These are phyloP conservation scores for Aspergillus quadricinctus DNA, from an alignment of 2,329 filamentous ascomycete species.

Conservation along the genomic window DNA sequence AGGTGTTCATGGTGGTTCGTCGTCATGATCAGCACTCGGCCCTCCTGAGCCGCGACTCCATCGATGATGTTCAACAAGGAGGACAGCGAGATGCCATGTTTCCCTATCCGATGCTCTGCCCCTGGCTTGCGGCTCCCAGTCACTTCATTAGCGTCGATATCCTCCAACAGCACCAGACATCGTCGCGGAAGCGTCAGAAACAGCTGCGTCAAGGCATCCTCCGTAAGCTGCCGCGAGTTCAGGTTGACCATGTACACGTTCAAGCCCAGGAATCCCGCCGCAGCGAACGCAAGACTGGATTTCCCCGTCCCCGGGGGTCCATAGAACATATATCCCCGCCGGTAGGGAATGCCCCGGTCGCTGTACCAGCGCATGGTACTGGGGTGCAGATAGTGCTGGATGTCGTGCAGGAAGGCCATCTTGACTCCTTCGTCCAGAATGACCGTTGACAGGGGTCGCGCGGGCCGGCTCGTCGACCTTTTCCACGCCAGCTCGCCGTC, in stretches of 20 bases:
- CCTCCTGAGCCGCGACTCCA: slow-evolving; percentile 73
- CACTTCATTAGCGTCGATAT: slow-evolving; percentile 51
- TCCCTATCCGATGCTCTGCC: slow-evolving; percentile 1
- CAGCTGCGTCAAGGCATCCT: slow-evolving; percentile 54
- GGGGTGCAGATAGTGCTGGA: slow-evolving; percentile 5
- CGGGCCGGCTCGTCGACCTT: slow-evolving; percentile 1
- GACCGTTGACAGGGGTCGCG: slow-evolving; percentile 1
- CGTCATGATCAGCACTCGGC: slow-evolving; percentile 78
- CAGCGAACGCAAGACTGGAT: slow-evolving; percentile 8
- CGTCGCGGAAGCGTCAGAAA: slow-evolving; percentile 59
- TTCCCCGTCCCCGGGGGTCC: slow-evolving; percentile 11
- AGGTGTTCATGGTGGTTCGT: slow-evolving; percentile 71
- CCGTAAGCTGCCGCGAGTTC: slow-evolving; percentile 52
- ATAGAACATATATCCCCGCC: slow-evolving; percentile 58
- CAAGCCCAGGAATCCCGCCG: slow-evolving; percentile 61
- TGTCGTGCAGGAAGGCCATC: neutral
- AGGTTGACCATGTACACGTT: slow-evolving; percentile 62
- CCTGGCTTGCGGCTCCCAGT: neutral
- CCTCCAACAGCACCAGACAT: slow-evolving; percentile 64
- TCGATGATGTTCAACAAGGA: slow-evolving; percentile 80
- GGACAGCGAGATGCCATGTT: neutral
- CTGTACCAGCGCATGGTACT: slow-evolving; percentile 16
- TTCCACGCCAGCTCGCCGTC: slow-evolving; percentile 2
- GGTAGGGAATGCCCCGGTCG: slow-evolving; percentile 60
- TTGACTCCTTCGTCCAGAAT: slow-evolving; percentile 1